Conservation (phyloP, 176 grass and related monocot species). For the Leersia perrieri region DNA sequence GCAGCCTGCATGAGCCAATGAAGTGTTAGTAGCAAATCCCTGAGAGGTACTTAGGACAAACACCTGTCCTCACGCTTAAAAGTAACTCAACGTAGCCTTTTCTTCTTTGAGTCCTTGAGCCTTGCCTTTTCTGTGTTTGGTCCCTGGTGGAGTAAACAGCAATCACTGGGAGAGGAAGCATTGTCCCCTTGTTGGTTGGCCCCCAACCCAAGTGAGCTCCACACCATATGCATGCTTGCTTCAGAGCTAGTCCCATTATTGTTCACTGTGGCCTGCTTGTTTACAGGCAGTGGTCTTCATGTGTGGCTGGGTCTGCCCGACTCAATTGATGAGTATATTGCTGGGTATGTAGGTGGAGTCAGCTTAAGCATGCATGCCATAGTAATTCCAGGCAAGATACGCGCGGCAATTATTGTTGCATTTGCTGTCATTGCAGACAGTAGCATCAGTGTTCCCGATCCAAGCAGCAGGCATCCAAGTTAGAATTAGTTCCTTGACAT, state of each 20-base stretch:
- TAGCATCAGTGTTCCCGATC: conserved; percentile 35
- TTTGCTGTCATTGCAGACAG: conserved; percentile 27
- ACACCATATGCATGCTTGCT: conserved; percentile 24
- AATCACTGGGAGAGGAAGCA: conserved; percentile 58
- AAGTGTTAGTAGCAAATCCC: conserved; percentile 4
- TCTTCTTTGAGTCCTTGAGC: conserved; percentile 26
- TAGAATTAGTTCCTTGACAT: background rate
- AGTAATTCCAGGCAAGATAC: conserved; percentile 37
- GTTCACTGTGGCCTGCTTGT: conserved; percentile 32
- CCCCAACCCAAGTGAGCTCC: conserved; percentile 30
- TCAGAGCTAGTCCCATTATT: conserved; percentile 23
- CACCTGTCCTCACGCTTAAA: conserved; percentile 54
- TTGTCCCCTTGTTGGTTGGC: conserved; percentile 48
- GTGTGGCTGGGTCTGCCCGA: conserved; percentile 39
- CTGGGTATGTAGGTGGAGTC: conserved; percentile 8
- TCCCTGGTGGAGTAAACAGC: conserved; percentile 68
- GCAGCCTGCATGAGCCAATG: conserved; percentile 9
- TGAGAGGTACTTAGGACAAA: conserved; percentile 33
- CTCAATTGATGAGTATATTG: conserved; percentile 45
- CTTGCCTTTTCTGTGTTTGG: conserved; percentile 34
- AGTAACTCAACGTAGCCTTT: conserved; percentile 54
- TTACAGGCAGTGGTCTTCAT: conserved; percentile 37
- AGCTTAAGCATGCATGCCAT: conserved; percentile 16
- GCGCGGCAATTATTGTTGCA: conserved; percentile 38
- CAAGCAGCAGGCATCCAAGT: conserved; percentile 25